These are phyloP conservation scores for Anthracocystis setariae DNA, from an alignment of 1,284 basidiomycete genomes.

Conservation along the genomic window DNA sequence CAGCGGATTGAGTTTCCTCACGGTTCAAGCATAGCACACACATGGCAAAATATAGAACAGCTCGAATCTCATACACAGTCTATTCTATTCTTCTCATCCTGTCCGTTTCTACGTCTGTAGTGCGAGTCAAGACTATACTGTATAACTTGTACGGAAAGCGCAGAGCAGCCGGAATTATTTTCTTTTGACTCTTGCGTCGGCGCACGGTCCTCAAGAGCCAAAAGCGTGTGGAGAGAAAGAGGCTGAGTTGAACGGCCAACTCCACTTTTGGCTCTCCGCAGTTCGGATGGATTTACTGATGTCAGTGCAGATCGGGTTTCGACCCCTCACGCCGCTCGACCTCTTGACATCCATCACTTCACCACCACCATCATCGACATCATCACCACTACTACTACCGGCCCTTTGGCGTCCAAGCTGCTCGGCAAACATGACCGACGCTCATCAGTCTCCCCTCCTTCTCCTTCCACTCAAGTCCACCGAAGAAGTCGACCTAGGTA, in stretches of 20 bases:
- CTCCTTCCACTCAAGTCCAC: slow-evolving; percentile 72
- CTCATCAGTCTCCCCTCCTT: slow-evolving; percentile 43
- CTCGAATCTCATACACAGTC: no score
- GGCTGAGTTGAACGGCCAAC: slow-evolving; percentile 16
- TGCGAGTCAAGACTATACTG: no score
- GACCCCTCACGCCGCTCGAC: background rate
- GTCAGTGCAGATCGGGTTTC: no score
- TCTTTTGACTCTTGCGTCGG: background rate
- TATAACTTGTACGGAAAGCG: no score
- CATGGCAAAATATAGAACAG: no score
- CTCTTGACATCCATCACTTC: background rate
- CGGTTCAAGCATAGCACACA: slow-evolving; percentile 26
- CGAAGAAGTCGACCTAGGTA: slow-evolving; percentile 83
- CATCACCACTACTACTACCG: background rate
- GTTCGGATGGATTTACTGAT: background rate
- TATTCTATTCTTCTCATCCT: no score
- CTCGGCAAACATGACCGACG: slow-evolving; percentile 35
- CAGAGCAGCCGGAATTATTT: no score
- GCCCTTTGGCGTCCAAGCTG: background rate
- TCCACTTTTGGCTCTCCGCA: slow-evolving; percentile 25
- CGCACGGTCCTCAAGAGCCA: slow-evolving; percentile 15
- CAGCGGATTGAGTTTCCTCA: slow-evolving; percentile 51
- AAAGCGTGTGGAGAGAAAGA: background rate
- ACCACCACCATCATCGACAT: background rate
- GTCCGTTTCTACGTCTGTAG: no score